Evolutionary conservation across 1,139 yeast genomes (phyloP), one percentile per base, ranked within the genome.

Genomic region (Yamadazyma aaseri): DNA sequence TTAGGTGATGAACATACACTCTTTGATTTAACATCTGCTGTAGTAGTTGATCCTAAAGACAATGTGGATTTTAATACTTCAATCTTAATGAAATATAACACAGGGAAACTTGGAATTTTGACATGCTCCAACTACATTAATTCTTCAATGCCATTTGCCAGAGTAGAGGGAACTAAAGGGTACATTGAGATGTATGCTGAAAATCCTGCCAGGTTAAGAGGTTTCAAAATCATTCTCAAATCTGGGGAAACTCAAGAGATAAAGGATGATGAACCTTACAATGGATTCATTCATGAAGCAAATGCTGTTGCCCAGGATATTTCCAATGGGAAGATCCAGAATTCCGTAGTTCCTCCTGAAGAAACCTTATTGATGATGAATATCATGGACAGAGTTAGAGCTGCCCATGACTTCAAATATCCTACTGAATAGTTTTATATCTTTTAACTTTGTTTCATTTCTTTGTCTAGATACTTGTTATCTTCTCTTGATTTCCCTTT

Each of bases 221-320:
- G 49, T 42, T 63, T 50, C 41, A 56, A 53, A 33, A 53, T 64
- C 18, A 53, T 51, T n/a, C 53, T 55, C 40, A 55, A 56, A 21
- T 51, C 46, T 6, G 46, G 46, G 3, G 50, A 47, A 17, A 42
- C 53, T 4, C 44, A 47, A 24, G 60, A 53, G 29, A 47, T 53
- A 31, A 56, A 55, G 38, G 65, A 64, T 36, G 51, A 51, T 15
- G 51, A 57, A 16, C 60, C 54, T 1, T 63, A 58, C 39, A 39
- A 57, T 33, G 81, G 80, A 2, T 70, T 73, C 50, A 68, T 69
- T 36, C 67, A 68, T 50, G 81, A 75, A 47, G 79, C 79, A 3
- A 69, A 73, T 45, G 76, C 73, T 10, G 63, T 63, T 29, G 79
- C 76, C 6, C 45, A 59, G 27, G 75, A 66, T 42, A 55, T 73